Percentiles rank a stretch among this genome's conserved stretches.
Conservation (phyloP, 2,329 filamentous ascomycete species). For the Diplodia mutila region DNA sequence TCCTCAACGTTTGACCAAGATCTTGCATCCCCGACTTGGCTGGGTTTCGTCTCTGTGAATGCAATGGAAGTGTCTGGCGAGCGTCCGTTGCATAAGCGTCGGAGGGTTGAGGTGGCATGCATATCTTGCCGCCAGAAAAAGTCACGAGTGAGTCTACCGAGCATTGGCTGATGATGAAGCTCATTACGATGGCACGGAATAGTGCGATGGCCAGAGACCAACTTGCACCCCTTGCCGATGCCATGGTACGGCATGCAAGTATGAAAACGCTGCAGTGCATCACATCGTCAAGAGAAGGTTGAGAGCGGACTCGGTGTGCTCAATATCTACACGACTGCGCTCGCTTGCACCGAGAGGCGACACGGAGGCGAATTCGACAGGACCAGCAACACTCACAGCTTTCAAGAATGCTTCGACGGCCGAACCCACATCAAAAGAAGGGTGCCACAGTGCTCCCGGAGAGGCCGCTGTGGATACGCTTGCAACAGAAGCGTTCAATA, state of each 20-base stretch:
- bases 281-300: no score
- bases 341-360: no score
- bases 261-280: background rate
- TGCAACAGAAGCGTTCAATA: background rate
- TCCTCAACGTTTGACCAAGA: no score
- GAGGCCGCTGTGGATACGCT: constrained; percentile 1
- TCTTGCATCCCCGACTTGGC: no score
- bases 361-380: no score
- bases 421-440: background rate
- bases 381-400: no score
- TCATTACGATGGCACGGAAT: background rate
- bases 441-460: background rate
- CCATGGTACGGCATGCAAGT: background rate
- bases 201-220: background rate
- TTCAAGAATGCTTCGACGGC: no score
- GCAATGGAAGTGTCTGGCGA: background rate
- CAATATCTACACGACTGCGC: no score
- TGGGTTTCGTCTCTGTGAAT: no score
- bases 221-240: background rate
- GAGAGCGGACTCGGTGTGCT: no score
- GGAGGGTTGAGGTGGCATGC: background rate
- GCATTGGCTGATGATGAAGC: background rate
- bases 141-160: background rate
- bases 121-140: background rate
- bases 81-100: background rate